Percentiles rank a stretch among this genome's conserved stretches.
Conservation (phyloP, 345 rosid genomes). For the Melaleuca alternifolia region DNA sequence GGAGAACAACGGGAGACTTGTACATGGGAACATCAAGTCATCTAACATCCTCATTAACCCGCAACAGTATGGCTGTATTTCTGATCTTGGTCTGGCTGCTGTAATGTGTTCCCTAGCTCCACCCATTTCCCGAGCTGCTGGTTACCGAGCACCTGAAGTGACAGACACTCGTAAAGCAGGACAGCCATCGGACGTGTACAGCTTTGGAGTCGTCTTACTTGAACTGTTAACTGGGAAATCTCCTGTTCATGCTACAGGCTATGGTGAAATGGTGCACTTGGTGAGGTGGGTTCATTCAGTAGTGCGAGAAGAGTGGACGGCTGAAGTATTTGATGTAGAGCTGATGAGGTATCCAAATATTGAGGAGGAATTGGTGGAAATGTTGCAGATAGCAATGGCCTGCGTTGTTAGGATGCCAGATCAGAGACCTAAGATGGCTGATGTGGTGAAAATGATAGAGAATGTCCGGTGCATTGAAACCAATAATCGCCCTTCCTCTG, state of each 20-base stretch:
- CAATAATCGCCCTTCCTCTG: constrained; percentile 36
- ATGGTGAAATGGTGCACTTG: constrained; percentile 85
- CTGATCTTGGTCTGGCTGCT: constrained; percentile 73
- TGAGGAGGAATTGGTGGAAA: constrained; percentile 97
- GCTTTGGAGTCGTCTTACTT: constrained; percentile 89
- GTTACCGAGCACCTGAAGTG: constrained; percentile 92
- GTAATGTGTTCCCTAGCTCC: constrained; percentile 72
- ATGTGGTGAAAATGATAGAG: constrained; percentile 69
- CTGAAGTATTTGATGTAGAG: constrained; percentile 93
- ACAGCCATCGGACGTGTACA: constrained; percentile 83
- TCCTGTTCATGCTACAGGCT: constrained; percentile 69
- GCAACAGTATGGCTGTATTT: constrained; percentile 49
- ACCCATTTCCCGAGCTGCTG: constrained; percentile 81
- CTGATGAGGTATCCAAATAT: constrained; percentile 80
- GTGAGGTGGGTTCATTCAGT: constrained; percentile 98
- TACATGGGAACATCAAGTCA: constrained; percentile 89
- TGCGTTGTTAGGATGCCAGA: constrained; percentile 78
- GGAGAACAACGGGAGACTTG: constrained; percentile 63
- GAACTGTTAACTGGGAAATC: constrained; percentile 94
- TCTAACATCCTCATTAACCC: constrained; percentile 85
- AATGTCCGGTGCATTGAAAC: constrained; percentile 34
- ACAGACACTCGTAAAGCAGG: constrained; percentile 86
- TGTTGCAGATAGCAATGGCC: constrained; percentile 94
- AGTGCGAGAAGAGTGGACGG: constrained; percentile 98
- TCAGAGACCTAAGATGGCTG: constrained; percentile 78